These are phyloP conservation scores for Amphicarpaea edgeworthii DNA, from an alignment of 306 rosid genomes.

Conservation along the genomic window DNA sequence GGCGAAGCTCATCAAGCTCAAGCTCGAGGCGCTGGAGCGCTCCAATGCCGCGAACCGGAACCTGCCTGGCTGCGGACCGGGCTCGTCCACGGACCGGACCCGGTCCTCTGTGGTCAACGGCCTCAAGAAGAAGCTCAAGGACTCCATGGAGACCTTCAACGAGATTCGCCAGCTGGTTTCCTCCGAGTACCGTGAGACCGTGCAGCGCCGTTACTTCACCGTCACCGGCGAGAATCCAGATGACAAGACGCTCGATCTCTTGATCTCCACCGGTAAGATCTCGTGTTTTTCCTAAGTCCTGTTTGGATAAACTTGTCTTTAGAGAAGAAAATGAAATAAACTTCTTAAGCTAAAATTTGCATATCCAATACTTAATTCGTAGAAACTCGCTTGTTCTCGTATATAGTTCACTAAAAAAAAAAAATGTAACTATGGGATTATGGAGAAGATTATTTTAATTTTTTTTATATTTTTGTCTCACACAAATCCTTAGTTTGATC, in stretches of 20 bases:
- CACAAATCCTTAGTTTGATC: too few species aligned
- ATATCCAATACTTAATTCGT: too few species aligned
- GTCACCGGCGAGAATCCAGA: slow-evolving; percentile 98
- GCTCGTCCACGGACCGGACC: slow-evolving; percentile 91
- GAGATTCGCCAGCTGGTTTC: slow-evolving; percentile 69
- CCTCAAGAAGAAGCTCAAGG: slow-evolving; percentile 84
- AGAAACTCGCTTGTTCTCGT: too few species aligned
- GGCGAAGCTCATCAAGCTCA: slow-evolving; percentile 83
- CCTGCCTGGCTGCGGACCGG: slow-evolving; percentile 86
- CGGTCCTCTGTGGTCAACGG: slow-evolving; percentile 89
- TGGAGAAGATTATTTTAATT: too few species aligned
- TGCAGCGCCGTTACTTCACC: slow-evolving; percentile 88
- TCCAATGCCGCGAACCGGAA: slow-evolving; percentile 91
- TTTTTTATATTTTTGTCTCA: too few species aligned
- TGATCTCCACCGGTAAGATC: slow-evolving; percentile 91
- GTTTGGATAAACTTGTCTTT: too few species aligned
- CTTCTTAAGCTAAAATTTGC: too few species aligned
- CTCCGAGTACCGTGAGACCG: slow-evolving; percentile 87
- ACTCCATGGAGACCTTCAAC: slow-evolving; percentile 85
- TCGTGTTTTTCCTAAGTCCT: too few species aligned
- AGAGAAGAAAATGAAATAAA: too few species aligned
- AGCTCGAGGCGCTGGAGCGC: slow-evolving; percentile 87
- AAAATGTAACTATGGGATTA: too few species aligned
- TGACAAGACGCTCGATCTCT: slow-evolving; percentile 82
- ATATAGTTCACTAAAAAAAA: too few species aligned